These are phyloP conservation scores for Boletus bicolor DNA, from an alignment of 768 basidiomycete species.

Conservation along the genomic window DNA sequence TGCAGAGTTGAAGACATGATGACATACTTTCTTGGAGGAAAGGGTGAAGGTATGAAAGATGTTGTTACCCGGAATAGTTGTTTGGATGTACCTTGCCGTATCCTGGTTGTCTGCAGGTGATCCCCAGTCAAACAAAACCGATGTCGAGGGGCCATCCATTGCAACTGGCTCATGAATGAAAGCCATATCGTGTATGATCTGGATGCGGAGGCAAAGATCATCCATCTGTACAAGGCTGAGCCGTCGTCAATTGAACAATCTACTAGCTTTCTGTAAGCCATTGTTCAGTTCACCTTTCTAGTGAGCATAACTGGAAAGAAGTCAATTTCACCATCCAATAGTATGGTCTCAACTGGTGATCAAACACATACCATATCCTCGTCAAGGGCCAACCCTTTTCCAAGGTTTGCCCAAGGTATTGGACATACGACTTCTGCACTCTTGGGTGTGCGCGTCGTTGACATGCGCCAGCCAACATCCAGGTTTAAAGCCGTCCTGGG, in stretches of 20 bases:
- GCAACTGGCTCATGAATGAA: conserved; percentile 57
- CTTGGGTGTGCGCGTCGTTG: conserved; percentile 39
- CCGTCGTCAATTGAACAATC: background rate
- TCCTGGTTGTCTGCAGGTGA: conserved; percentile 31
- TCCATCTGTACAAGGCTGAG: conserved; percentile 35
- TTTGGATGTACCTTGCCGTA: conserved; percentile 35
- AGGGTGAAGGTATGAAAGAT: conserved; percentile 52
- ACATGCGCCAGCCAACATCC: conserved; percentile 38
- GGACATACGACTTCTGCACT: conserved; percentile 33
- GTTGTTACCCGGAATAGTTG: conserved; percentile 12
- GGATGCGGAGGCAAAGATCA: conserved; percentile 43
- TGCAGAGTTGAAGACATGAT: background rate
- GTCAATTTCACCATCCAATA: background rate
- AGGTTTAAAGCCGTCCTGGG: conserved; percentile 8
- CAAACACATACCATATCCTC: conserved; percentile 41
- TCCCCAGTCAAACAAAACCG: conserved; percentile 57
- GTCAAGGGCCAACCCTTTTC: conserved; percentile 30
- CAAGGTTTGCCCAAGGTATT: conserved; percentile 27
- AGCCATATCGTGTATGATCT: conserved; percentile 37
- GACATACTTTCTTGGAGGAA: conserved; percentile 41
- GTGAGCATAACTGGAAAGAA: conserved; percentile 24
- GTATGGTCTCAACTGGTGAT: background rate
- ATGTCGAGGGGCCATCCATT: conserved; percentile 42
- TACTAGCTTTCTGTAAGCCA: background rate
- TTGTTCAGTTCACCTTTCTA: conserved; percentile 25